Evolutionary conservation across 495 filamentous ascomycete genomes (phyloP).

Genomic region (Hypomontagnella submonticulosa): DNA sequence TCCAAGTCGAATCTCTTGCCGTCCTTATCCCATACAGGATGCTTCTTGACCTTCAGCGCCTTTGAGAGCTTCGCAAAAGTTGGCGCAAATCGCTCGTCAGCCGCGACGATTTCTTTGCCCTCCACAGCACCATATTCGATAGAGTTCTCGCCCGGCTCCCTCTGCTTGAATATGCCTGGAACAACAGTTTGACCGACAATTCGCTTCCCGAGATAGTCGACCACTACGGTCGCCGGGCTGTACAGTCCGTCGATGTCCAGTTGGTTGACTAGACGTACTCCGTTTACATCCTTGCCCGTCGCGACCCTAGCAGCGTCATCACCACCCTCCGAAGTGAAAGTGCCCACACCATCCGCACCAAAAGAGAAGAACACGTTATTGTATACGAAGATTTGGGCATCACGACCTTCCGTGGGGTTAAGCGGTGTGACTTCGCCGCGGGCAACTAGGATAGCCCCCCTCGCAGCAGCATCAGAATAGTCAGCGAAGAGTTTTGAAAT

Average conservation of each 20-base stretch:
- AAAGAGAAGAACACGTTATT: constrained; percentile 99
- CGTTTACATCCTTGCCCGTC: constrained; percentile 94
- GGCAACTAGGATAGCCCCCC: constrained; percentile 92
- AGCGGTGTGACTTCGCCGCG: constrained; percentile 94
- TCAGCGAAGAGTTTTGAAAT: constrained; percentile 97
- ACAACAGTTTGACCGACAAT: constrained; percentile 99
- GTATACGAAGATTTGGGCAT: constrained; percentile 99
- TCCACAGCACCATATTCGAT: constrained; percentile 99
- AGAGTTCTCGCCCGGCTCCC: constrained; percentile 95
- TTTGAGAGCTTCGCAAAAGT: constrained; percentile 92
- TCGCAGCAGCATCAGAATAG: constrained; percentile 93
- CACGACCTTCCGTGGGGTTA: constrained; percentile 90
- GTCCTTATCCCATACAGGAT: constrained; percentile 98
- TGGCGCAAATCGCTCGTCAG: constrained; percentile 83
- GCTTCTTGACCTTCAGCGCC: constrained; percentile 87
- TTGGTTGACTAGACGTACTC: constrained; percentile 94
- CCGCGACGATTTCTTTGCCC: constrained; percentile 93
- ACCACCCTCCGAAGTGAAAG: constrained; percentile 94
- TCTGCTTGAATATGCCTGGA: constrained; percentile 98
- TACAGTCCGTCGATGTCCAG: constrained; percentile 94
- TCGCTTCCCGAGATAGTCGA: constrained; percentile 97
- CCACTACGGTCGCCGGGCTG: constrained; percentile 94
- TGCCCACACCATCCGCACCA: constrained; percentile 96
- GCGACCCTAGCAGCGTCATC: constrained; percentile 97
- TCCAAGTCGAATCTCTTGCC: constrained; percentile 90